Evolutionary conservation across 768 basidiomycete genomes (phyloP), one percentile per base, ranked within the genome.

Genomic region (Tulasnella sp.): DNA sequence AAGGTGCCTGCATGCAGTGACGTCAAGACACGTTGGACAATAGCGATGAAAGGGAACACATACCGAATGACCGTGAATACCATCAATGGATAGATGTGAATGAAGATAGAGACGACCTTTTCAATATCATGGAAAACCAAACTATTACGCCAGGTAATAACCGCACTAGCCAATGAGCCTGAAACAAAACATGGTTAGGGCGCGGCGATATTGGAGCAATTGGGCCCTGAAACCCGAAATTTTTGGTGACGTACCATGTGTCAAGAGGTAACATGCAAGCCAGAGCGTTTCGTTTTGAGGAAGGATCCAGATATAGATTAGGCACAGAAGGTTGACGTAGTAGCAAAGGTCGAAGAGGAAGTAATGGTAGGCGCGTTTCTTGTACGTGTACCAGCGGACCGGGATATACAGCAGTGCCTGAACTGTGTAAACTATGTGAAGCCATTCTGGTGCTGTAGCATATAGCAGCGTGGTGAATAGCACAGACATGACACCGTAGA

Each of bases 131-230:
- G 95, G 69, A 99, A 99, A 2, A 99, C 95, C 20, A 99, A 78
- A 57, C 88, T 92, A 61, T 99, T 99, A 55, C 95, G 75, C 95
- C 95, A 99, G 8, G 93, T 96, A 58, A 96, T 87, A 43, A 98
- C 91, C 0, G 93, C 92, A 45, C 85, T 88, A 0, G 88, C 92
- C 28, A 95, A 74, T 0, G 85, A 77, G 0, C 91, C 64, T 66
- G 46, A 12, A 22, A 27, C 35, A 42, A 1, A n/a, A 8, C 27
- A 35, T 22, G 42, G 31, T 19, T 12, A 39, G 12, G 12, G 44
- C 16, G 13, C n/a, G 13, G 27, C 15, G 35, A 49, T 24, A 40
- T 9, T 22, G 15, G 12, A 20, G 24, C 10, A 42, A 49, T 9
- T 4, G 12, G 7, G 16, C 12, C 16, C 34, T 16, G 34, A 40